These are phyloP conservation scores for Pisolithus marmoratus DNA, from an alignment of 768 basidiomycete species.

Conservation along the genomic window DNA sequence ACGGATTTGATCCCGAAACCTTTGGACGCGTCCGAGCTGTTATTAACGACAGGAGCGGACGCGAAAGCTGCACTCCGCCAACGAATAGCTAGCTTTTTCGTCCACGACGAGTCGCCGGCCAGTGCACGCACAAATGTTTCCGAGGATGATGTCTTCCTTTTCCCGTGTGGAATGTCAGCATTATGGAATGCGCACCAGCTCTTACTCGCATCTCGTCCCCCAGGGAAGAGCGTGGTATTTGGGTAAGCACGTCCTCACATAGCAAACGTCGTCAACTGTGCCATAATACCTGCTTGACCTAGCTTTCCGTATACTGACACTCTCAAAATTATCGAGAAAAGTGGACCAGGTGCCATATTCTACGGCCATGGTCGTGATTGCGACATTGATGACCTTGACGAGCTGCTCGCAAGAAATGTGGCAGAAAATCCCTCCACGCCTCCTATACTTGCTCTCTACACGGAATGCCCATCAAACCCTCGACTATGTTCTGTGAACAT, in stretches of 20 bases:
- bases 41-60: constrained; percentile 59
- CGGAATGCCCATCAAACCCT: constrained; percentile 95
- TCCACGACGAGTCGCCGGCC: constrained; percentile 66
- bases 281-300: background rate
- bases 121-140: constrained; percentile 63
- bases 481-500: constrained; percentile 82
- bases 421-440: constrained; percentile 36
- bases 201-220: constrained; percentile 41
- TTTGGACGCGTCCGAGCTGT: constrained; percentile 47
- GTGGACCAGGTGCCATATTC: constrained; percentile 93
- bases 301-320: constrained; percentile 97
- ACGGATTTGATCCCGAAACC: constrained; percentile 46
- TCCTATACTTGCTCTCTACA: constrained; percentile 76
- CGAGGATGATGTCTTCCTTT: constrained; percentile 87
- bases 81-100: constrained; percentile 80
- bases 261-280: background rate
- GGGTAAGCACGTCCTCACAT: constrained; percentile 50
- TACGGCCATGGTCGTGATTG: constrained; percentile 72
- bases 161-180: constrained; percentile 85
- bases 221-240: constrained; percentile 86
- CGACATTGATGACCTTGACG: constrained; percentile 73
- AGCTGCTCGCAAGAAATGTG: constrained; percentile 45
- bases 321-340: constrained; percentile 88
- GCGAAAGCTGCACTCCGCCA: constrained; percentile 84
- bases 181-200: constrained; percentile 89